These are phyloP conservation scores for Fraxinus sp. DNA, from an alignment of 305 asterid genomes.

Conservation along the genomic window DNA sequence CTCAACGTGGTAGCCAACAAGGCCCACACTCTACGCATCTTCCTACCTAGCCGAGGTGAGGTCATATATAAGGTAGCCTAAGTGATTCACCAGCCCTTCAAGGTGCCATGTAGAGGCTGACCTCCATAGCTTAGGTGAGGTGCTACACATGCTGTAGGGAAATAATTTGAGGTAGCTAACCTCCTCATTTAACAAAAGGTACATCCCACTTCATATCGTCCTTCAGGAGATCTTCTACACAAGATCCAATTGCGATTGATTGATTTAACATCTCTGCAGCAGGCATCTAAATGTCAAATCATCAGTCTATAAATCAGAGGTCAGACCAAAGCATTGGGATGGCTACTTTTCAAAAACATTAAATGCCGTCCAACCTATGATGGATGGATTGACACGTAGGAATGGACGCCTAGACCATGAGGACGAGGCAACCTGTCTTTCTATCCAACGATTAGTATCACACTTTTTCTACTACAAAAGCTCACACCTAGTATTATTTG, in stretches of 20 bases:
- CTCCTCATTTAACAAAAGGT: not conserved
- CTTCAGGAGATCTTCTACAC: not conserved
- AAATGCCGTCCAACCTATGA: not conserved
- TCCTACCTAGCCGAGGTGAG: not conserved
- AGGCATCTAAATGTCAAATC: not conserved
- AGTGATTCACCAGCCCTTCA: not conserved
- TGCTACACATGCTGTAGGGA: not conserved
- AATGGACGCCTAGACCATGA: not conserved
- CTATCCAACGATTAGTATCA: not conserved
- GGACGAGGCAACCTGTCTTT: not conserved
- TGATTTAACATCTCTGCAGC: not conserved
- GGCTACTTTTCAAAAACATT: not conserved
- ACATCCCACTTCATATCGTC: not conserved
- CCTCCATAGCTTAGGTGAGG: not conserved
- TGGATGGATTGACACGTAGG: not conserved
- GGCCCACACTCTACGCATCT: not conserved
- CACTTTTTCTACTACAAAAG: not conserved
- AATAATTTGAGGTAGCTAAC: not conserved
- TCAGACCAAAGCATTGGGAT: not conserved
- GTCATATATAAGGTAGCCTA: not conserved
- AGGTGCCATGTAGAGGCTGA: not conserved
- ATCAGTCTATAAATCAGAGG: not conserved
- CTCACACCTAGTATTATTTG: not conserved
- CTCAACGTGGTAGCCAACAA: not conserved
- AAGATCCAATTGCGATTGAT: not conserved